Evolutionary conservation across 2,329 filamentous ascomycete genomes (phyloP).

Genomic region (Colletotrichum tabaci): DNA sequence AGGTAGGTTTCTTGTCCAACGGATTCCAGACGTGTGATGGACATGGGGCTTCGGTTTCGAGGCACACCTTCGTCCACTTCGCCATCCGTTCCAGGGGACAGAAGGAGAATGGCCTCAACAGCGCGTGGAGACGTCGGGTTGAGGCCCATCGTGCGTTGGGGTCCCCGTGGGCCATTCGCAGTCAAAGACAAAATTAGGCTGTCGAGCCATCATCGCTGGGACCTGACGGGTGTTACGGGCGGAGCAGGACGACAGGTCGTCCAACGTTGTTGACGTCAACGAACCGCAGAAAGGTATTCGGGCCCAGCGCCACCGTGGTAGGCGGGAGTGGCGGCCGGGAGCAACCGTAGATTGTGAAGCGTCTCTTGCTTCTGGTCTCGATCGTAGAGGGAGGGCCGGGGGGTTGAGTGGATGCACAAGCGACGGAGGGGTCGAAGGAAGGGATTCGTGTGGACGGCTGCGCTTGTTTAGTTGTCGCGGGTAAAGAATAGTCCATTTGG

Average conservation of each 20-base stretch:
- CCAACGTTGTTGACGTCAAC: constrained; percentile 8
- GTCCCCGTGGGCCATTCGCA: background rate
- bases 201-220: constrained; percentile 19
- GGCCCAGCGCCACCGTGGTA: background rate
- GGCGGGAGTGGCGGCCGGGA: constrained; percentile 37
- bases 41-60: background rate
- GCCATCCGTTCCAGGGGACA: background rate
- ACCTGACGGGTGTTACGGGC: background rate
- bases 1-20: background rate
- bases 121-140: background rate
- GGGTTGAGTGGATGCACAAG: constrained; percentile 3
- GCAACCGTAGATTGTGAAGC: constrained; percentile 27
- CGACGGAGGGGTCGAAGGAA: background rate
- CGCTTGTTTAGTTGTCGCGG: constrained; percentile 13
- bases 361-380: constrained; percentile 20
- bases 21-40: background rate
- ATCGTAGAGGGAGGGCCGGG: constrained; percentile 3
- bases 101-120: background rate
- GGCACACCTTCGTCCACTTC: background rate
- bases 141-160: background rate
- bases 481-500: background rate
- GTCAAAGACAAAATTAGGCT: background rate
- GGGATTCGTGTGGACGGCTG: constrained; percentile 16
- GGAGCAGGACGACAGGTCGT: constrained; percentile 19
- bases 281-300: background rate